Base-by-base conservation (phyloP, 106 monocot species). In the Posidonia australis region DNA sequence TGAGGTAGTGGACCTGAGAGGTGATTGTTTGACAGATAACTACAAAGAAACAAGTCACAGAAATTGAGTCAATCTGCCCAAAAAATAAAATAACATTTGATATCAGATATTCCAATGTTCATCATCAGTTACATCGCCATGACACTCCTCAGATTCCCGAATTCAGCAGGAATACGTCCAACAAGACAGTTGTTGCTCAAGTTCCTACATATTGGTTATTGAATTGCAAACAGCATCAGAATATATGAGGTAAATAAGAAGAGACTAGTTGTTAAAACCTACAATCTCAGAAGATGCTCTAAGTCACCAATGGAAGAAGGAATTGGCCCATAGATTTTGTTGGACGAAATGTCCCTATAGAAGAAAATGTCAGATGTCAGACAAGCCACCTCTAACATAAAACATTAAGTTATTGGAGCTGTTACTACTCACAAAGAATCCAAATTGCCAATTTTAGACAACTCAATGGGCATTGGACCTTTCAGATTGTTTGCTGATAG, bases 221-320 rank as follows among this genome's bases (percentile, higher is more conserved):
- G 59, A 46, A 62, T 20, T 58, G 30, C 10, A 0, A n/a, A 16
- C 23, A 67, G 13, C 43, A 10, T 5, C 44, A 41, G 60, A 1
- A 62, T 62, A 19, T 46, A 32, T 43, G 27, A 5, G 10, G 13
- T 1, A 64, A 1, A 17, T 31, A 27, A 60, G 32, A 78, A 47
- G 20, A 0, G 0, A 42, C 44, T 5, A 2, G 22, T 13, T 51
- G 26, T 13, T 31, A 53, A 63, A 68, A 51, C 83, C 60, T 76
- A 96, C 94, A 96, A 44, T 80, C 84, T 96, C 48, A 96, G 71
- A n/a, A 96, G 90, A 71, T 96, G 94, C 52, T 96, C 94, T 16
- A 96, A 70, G 67, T 82, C 84, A 74, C 94, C 94, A 43, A 90
- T 66, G 11, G 84, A 86, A 18, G 94, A 87, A 62, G 89, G 84